phyloP scores from a whole-genome alignment of 73 alveolate species.

The Paramecium caudatum region DNA sequence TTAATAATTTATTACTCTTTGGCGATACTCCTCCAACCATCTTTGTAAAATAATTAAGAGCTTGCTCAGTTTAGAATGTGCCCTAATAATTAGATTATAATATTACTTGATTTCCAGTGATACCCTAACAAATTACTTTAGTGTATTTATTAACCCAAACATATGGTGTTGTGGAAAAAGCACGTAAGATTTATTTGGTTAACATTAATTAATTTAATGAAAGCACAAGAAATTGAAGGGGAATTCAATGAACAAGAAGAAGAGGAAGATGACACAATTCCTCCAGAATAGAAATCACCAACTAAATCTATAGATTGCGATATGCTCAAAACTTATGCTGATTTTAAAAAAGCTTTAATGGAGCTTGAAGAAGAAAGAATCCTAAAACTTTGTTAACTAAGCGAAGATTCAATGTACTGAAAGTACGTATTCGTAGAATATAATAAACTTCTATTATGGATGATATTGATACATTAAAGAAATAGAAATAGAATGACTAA shows the following conservation, averaged over 20 bases:
- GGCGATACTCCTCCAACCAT: constrained; percentile 99
- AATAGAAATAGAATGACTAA: background rate
- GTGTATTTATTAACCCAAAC: constrained; percentile 40
- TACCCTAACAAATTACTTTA: constrained; percentile 24
- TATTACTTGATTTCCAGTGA: constrained; percentile 46
- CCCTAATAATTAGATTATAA: background rate
- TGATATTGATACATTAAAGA: background rate
- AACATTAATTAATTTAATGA: constrained; percentile 7
- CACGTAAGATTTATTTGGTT: constrained; percentile 37
- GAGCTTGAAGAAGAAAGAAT: constrained; percentile 1
- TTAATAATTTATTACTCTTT: constrained; percentile 78
- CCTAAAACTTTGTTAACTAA: background rate
- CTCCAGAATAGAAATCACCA: too few relatives aligned
- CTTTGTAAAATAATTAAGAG: constrained; percentile 26
- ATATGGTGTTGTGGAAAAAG: constrained; percentile 37
- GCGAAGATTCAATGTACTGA: background rate
- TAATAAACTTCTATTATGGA: background rate
- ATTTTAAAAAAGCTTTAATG: background rate
- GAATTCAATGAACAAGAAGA: background rate
- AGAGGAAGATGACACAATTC: too few relatives aligned
- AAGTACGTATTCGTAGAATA: background rate
- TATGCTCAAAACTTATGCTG: background rate
- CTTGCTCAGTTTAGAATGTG: constrained; percentile 45
- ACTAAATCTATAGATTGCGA: constrained; percentile 1
- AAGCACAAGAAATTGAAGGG: background rate